Percentiles rank a stretch among this genome's conserved stretches.
These are phyloP conservation scores for Mitragyna speciosa DNA, from an alignment of 257 asterid species.

Conservation along the genomic window DNA sequence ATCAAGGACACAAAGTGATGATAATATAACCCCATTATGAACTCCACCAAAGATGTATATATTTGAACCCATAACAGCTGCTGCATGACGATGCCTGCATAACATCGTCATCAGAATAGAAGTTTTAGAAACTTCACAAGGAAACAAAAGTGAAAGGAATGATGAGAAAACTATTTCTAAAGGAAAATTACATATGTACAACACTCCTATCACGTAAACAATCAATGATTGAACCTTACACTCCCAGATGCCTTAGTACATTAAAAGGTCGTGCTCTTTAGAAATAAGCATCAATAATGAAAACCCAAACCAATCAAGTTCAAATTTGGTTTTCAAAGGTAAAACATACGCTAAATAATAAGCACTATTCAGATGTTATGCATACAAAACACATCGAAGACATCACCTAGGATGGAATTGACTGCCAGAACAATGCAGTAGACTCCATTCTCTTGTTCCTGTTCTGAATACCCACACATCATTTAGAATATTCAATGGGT, in stretches of 20 bases:
- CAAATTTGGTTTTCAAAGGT: no score
- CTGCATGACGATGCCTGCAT: slow-evolving; percentile 91
- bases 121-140: background rate
- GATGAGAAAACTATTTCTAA: background rate
- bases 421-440: slow-evolving; percentile 66
- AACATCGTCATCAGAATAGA: slow-evolving; percentile 6
- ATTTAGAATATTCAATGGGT: slow-evolving; percentile 70
- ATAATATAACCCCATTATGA: slow-evolving; percentile 43
- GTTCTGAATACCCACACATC: slow-evolving; percentile 73
- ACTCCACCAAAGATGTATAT: slow-evolving; percentile 88
- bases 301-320: background rate
- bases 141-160: background rate
- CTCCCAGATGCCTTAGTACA: slow-evolving; percentile 2
- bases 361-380: background rate
- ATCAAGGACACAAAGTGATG: slow-evolving; percentile 67
- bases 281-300: background rate
- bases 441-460: slow-evolving; percentile 59
- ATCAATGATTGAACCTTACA: background rate
- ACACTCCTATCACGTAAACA: background rate
- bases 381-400: slow-evolving; percentile 9
- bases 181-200: no score
- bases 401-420: slow-evolving; percentile 70
- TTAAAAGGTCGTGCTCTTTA: background rate
- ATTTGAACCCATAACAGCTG: slow-evolving; percentile 70
- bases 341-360: background rate